phyloP scores from a whole-genome alignment of 768 basidiomycete species.

The Tricholoma furcatifolium region DNA sequence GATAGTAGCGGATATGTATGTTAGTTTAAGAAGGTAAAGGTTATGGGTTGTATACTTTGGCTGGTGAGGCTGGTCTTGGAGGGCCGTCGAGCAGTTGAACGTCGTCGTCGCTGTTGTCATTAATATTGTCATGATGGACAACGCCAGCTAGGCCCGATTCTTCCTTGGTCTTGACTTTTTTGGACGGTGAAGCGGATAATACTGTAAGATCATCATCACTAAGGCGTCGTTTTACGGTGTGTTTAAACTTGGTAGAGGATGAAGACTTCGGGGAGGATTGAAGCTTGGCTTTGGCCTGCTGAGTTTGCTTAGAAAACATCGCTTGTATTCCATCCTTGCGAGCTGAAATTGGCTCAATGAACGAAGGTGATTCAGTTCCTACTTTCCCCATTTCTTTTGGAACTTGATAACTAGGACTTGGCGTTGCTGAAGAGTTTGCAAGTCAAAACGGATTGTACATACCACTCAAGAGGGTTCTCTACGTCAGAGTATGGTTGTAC shows the following conservation, averaged over 20 bases:
- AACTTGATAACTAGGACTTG: conserved; percentile 68
- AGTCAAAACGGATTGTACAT: conserved; percentile 15
- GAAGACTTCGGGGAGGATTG: not conserved
- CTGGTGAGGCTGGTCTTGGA: not conserved
- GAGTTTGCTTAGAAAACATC: conserved; percentile 69
- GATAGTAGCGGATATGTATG: not conserved
- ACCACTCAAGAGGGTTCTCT: conserved; percentile 66
- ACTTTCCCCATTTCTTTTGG: conserved; percentile 91
- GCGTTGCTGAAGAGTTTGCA: not conserved
- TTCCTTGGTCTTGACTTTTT: not conserved
- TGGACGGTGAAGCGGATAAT: not conserved
- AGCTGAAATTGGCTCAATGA: conserved; percentile 74
- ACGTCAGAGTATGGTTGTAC: conserved; percentile 59
- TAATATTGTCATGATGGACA: not conserved
- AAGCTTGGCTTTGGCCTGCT: conserved; percentile 1
- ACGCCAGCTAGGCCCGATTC: too few species aligned
- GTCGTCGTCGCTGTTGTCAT: not conserved
- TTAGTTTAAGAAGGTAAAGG: not conserved
- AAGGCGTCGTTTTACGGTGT: not conserved
- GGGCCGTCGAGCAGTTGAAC: not conserved
- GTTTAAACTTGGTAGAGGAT: too few species aligned
- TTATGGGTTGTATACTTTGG: not conserved
- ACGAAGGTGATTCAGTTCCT: conserved; percentile 77
- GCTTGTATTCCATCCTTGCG: conserved; percentile 87
- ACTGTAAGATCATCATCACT: not conserved